phyloP scores from a whole-genome alignment of 306 rosid genomes.

The Abrus precatorius region DNA sequence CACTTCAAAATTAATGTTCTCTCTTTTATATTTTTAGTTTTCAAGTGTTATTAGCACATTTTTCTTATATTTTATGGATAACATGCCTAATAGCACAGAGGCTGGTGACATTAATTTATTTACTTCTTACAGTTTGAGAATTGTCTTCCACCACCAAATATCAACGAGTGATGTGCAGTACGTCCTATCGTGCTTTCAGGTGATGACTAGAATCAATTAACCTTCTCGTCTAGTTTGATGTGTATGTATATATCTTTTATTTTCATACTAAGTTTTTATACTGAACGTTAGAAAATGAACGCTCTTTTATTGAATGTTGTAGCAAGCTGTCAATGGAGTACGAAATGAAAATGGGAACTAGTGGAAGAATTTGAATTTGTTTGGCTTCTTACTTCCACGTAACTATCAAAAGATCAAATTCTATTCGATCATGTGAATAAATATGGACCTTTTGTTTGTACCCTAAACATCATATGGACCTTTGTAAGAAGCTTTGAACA shows the following conservation, averaged over 20 bases:
- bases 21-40: too few species aligned
- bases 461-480: background rate
- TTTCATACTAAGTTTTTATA: background rate
- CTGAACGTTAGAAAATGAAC: background rate
- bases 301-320: slow-evolving; percentile 41
- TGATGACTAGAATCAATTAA: slow-evolving; percentile 38
- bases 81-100: background rate
- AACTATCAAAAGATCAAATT: slow-evolving; percentile 1
- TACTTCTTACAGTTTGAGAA: slow-evolving; percentile 67
- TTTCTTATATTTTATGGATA: too few species aligned
- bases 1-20: too few species aligned
- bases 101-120: background rate
- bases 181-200: slow-evolving; percentile 84
- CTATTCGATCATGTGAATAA: slow-evolving; percentile 2
- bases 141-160: slow-evolving; percentile 88
- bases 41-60: too few species aligned
- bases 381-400: slow-evolving; percentile 19
- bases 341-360: slow-evolving; percentile 67
- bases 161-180: slow-evolving; percentile 67
- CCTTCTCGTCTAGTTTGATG: background rate
- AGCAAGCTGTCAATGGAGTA: slow-evolving; percentile 64
- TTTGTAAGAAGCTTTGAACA: background rate
- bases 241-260: background rate
- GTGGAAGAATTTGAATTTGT: slow-evolving; percentile 30
- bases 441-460: slow-evolving; percentile 4